Evolutionary conservation across 352 stramenopile species (phyloP).

Genomic region (Pythium phragmitis): DNA sequence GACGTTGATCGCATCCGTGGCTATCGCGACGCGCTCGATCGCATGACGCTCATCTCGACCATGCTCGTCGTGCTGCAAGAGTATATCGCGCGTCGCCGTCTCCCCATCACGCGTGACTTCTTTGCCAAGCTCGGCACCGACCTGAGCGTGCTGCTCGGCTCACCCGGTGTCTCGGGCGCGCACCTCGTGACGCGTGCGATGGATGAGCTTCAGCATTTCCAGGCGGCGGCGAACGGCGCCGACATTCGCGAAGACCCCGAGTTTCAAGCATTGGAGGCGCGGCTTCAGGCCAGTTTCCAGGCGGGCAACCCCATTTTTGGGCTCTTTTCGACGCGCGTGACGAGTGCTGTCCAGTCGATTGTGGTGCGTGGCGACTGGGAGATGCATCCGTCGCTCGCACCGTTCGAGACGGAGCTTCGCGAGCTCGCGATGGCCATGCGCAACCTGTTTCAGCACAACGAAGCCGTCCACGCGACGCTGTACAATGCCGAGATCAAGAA

Average conservation of each 20-base stretch:
- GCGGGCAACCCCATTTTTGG: slow-evolving; percentile 54
- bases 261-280: slow-evolving; percentile 39
- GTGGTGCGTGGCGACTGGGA: slow-evolving; percentile 23
- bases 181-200: slow-evolving; percentile 56
- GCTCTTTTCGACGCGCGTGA: slow-evolving; percentile 50
- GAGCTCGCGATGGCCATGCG: slow-evolving; percentile 32
- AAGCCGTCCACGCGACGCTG: slow-evolving; percentile 52
- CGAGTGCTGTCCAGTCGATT: slow-evolving; percentile 30
- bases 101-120: slow-evolving; percentile 34
- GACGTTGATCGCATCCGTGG: slow-evolving; percentile 55
- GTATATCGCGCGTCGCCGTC: slow-evolving; percentile 33
- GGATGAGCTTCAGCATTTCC: slow-evolving; percentile 26
- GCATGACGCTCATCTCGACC: slow-evolving; percentile 53
- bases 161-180: slow-evolving; percentile 40
- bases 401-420: slow-evolving; percentile 47
- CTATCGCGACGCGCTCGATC: slow-evolving; percentile 55
- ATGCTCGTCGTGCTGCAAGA: slow-evolving; percentile 65
- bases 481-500: slow-evolving; percentile 50
- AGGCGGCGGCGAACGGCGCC: slow-evolving; percentile 19
- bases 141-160: slow-evolving; percentile 44
- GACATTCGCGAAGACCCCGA: slow-evolving; percentile 24
- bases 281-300: slow-evolving; percentile 44
- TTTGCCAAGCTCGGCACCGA: slow-evolving; percentile 32
- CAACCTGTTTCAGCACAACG: slow-evolving; percentile 66
- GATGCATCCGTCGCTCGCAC: slow-evolving; percentile 50